Percentiles rank a stretch among this genome's conserved stretches.
These are phyloP conservation scores for Chalciporus pseudorubinellus DNA, from an alignment of 768 basidiomycete species.

Conservation along the genomic window DNA sequence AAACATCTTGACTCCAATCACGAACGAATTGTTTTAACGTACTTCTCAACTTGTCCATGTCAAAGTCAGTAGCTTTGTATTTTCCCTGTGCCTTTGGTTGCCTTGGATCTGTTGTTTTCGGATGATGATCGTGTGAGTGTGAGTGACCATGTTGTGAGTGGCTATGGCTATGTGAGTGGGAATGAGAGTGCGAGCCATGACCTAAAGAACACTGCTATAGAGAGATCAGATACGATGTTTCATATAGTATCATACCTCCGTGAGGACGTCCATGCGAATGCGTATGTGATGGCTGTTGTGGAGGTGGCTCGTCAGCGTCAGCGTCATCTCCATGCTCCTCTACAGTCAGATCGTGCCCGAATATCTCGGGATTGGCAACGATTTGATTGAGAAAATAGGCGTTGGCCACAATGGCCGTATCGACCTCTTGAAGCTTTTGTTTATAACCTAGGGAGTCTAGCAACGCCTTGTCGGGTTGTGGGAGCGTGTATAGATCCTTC, in stretches of 20 bases:
- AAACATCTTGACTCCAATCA: slow-evolving; percentile 87
- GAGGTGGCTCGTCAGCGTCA: neutral
- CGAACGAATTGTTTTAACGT: slow-evolving; percentile 91
- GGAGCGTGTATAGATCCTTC: slow-evolving; percentile 73
- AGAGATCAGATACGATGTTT: slow-evolving; percentile 17
- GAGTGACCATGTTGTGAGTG: slow-evolving; percentile 39
- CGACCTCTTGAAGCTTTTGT: slow-evolving; percentile 74
- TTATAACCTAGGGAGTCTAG: slow-evolving; percentile 71
- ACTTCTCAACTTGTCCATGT: slow-evolving; percentile 89
- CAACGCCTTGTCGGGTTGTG: slow-evolving; percentile 65
- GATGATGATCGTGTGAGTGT: slow-evolving; percentile 23
- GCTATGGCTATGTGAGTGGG: slow-evolving; percentile 33
- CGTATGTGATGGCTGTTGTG: neutral
- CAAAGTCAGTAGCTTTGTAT: slow-evolving; percentile 61
- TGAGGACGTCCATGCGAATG: neutral
- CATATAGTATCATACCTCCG: slow-evolving; percentile 22
- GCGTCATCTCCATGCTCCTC: slow-evolving; percentile 20
- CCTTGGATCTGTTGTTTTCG: slow-evolving; percentile 11
- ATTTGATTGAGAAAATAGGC: slow-evolving; percentile 74
- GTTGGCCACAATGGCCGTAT: slow-evolving; percentile 77
- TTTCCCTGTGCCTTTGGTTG: slow-evolving; percentile 9
- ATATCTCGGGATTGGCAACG: slow-evolving; percentile 79
- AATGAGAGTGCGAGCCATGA: slow-evolving; percentile 23
- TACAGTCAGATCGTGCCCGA: slow-evolving; percentile 47
- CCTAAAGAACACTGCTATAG: slow-evolving; percentile 12